A percentile compares a stretch with the other conserved stretches of the same genome.
phyloP scores from a whole-genome alignment of 2,329 filamentous ascomycete species.

The Aspergillus persii region DNA sequence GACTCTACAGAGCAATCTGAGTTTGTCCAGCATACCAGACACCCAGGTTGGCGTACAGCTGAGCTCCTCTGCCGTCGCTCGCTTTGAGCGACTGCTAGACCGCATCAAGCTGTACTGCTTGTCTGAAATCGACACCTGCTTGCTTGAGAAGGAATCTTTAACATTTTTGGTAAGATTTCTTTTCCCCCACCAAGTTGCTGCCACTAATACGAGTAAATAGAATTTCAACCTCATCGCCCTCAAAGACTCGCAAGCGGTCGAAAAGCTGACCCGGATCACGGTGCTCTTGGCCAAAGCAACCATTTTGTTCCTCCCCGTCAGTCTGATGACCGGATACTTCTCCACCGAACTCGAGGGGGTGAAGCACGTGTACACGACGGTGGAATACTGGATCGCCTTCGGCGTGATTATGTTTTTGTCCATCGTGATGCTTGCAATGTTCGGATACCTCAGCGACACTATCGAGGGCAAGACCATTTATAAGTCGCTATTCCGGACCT shows the following conservation, averaged over 20 bases:
- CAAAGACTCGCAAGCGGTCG: conserved; percentile 70
- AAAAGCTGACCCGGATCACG: conserved; percentile 68
- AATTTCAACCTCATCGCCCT: conserved; percentile 77
- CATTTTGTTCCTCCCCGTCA: conserved; percentile 73
- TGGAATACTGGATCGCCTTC: conserved; percentile 68
- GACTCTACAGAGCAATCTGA: conserved; percentile 24
- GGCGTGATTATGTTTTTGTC: conserved; percentile 61
- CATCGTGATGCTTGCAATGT: conserved; percentile 56
- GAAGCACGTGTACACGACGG: conserved; percentile 56
- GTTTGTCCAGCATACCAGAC: conserved; percentile 16
- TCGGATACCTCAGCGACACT: conserved; percentile 57
- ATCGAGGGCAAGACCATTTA: conserved; percentile 56
- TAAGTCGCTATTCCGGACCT: conserved; percentile 39
- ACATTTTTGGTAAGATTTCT: conserved; percentile 59
- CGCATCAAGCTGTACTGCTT: conserved; percentile 62
- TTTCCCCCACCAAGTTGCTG: background rate
- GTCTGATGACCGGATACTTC: conserved; percentile 73
- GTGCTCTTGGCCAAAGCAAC: conserved; percentile 72
- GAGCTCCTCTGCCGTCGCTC: conserved; percentile 51
- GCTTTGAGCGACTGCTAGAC: conserved; percentile 61
- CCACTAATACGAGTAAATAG: conserved; percentile 38
- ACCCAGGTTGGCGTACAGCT: conserved; percentile 41
- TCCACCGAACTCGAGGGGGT: conserved; percentile 62
- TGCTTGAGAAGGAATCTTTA: conserved; percentile 68
- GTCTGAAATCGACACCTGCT: conserved; percentile 62